Evolutionary conservation across 1,139 yeast genomes (phyloP).

Genomic region (Hemisphaericaspora subhashii): DNA sequence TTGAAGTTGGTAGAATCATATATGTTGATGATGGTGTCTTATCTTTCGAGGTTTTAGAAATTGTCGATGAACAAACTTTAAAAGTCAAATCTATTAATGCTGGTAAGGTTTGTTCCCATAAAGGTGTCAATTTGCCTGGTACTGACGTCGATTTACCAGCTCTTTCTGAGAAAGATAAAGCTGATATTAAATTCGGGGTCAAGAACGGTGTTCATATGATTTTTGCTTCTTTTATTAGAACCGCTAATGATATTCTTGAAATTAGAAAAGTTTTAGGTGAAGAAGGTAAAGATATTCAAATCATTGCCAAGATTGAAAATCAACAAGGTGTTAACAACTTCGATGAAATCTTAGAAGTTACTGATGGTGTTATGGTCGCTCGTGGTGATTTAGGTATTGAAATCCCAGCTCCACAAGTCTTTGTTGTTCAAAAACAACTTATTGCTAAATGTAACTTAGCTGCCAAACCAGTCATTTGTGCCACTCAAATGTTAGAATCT

Average conservation of each 20-base stretch:
- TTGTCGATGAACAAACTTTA: slow-evolving; percentile 75
- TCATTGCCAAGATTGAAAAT: slow-evolving; percentile 96
- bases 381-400: slow-evolving; percentile 99
- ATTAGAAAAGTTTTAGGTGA: slow-evolving; percentile 95
- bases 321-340: slow-evolving; percentile 99
- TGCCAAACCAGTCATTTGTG: slow-evolving; percentile 99
- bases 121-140: slow-evolving; percentile 99
- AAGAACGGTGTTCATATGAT: slow-evolving; percentile 96
- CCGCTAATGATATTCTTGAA: slow-evolving; percentile 84
- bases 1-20: slow-evolving; percentile 81
- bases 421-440: slow-evolving; percentile 97
- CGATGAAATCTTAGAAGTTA: slow-evolving; percentile 88
- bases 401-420: slow-evolving; percentile 98
- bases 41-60: slow-evolving; percentile 87
- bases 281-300: slow-evolving; percentile 94
- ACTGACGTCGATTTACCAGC: slow-evolving; percentile 99
- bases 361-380: slow-evolving; percentile 99
- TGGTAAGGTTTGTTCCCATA: slow-evolving; percentile 94
- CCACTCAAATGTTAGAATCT: slow-evolving; percentile 99
- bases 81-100: slow-evolving; percentile 88
- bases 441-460: slow-evolving; percentile 99
- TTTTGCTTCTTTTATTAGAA: slow-evolving; percentile 97
- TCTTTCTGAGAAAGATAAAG: slow-evolving; percentile 91
- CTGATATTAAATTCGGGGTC: slow-evolving; percentile 91
- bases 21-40: slow-evolving; percentile 97